Base-by-base conservation (phyloP, 352 stramenopile genomes). In the Globisporangium nagaii region DNA sequence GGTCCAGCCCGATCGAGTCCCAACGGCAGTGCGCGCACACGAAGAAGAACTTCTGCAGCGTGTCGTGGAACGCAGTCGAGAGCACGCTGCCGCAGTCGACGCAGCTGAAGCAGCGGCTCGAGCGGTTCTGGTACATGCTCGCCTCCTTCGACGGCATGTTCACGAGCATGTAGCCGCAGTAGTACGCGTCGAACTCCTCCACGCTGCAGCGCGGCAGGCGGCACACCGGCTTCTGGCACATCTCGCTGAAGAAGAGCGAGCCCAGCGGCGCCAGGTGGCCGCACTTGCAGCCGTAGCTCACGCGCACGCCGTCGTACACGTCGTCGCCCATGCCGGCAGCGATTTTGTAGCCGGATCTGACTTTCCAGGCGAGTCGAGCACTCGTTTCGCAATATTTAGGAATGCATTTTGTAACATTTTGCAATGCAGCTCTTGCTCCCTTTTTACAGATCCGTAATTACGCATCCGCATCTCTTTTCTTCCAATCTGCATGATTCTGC, bases 141-240 rank as follows among this genome's bases (percentile, higher is more conserved):
- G 86, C 86, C 53, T 95, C 86, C 47, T 93, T 94, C 12, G 86
- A 94, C 27, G 86, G 79, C 68, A 95, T 59, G 61, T 95, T 95
- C 37, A 92, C 79, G 42, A 94, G 68, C 62, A 90, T 65, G 28
- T 86, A 84, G 28, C 79, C 70, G 62, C 86, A 95, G 68, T 94
- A 95, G 66, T 91, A 95, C 12, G 82, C 85, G 68, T 95, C 84
- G 50, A 95, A 93, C 66, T 95, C 86, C 52, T 94, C 73, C 22
- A 93, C 61, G 44, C 75, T 89, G 65, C 84, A 94, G 45, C 58
- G 41, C 25, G 84, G 73, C 30, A 66, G 62, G 19, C 81, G 80
- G 22, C 84, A 94, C 28, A 94, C 81, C 11, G 82, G 63, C 51
- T 88, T 88, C 19, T 87, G 68, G 40, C 79, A 88, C 25, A 78